Percentiles rank a stretch among this genome's conserved stretches.
Conservation (phyloP, 345 rosid species). For the Populus tremula region DNA sequence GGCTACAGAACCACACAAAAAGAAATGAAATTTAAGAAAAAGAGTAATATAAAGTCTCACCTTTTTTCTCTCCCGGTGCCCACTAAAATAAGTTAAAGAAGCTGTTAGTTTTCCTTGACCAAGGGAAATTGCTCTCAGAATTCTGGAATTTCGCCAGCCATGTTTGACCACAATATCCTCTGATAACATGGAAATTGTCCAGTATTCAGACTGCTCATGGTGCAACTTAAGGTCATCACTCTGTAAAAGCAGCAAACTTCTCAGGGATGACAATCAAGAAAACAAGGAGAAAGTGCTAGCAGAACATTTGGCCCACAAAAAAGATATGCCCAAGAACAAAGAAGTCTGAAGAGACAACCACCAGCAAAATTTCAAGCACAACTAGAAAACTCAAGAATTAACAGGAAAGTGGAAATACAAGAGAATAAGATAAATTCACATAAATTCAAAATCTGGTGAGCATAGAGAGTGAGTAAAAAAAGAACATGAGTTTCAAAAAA, state of each 20-base stretch:
- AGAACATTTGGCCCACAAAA: neutral
- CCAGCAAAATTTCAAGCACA: neutral
- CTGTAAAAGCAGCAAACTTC: conserved; percentile 47
- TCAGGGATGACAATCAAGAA: conserved; percentile 31
- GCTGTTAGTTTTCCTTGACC: conserved; percentile 73
- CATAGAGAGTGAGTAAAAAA: no score
- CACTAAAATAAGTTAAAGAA: conserved; percentile 62
- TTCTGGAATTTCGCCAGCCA: conserved; percentile 55
- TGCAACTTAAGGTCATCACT: conserved; percentile 63
- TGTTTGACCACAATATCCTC: conserved; percentile 46
- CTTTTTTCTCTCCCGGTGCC: conserved; percentile 50
- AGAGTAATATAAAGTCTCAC: conserved; percentile 31
- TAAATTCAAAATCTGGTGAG: no score
- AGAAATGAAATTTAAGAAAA: neutral
- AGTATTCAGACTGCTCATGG: conserved; percentile 50
- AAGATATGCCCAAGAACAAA: neutral
- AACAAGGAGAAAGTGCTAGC: conserved; percentile 6
- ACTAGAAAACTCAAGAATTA: neutral
- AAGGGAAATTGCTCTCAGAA: conserved; percentile 55
- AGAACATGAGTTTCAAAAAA: no score
- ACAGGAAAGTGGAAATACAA: neutral
- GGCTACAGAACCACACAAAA: neutral
- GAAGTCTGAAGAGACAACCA: neutral
- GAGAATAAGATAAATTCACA: neutral
- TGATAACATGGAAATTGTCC: conserved; percentile 49